These are phyloP conservation scores for Pseudocercospora pini-densiflorae DNA, from an alignment of 2,329 filamentous ascomycete genomes.

Conservation along the genomic window DNA sequence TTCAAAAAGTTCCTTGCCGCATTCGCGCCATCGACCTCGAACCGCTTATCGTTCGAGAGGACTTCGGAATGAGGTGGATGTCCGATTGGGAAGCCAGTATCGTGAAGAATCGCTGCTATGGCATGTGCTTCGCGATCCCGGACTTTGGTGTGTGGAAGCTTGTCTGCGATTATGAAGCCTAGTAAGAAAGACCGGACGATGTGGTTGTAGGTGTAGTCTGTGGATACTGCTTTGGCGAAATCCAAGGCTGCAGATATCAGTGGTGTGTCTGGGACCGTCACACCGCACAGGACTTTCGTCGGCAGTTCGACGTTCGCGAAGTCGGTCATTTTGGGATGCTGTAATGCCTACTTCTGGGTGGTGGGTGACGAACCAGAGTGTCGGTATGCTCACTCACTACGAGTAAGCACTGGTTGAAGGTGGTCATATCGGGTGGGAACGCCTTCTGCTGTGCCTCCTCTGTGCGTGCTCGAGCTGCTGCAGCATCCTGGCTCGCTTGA, in stretches of 20 bases:
- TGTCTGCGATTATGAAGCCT: slow-evolving; percentile 42
- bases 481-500: too few relatives aligned
- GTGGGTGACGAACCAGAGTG: slow-evolving; percentile 1
- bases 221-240: slow-evolving; percentile 38
- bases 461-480: not conserved
- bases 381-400: not conserved
- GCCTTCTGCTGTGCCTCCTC: not conserved
- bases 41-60: slow-evolving; percentile 51
- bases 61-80: slow-evolving; percentile 47
- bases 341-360: not conserved
- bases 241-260: slow-evolving; percentile 43
- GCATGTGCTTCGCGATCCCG: slow-evolving; percentile 30
- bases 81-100: slow-evolving; percentile 46
- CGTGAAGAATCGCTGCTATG: slow-evolving; percentile 39
- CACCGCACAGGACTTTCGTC: slow-evolving; percentile 33
- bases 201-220: slow-evolving; percentile 46
- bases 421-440: not conserved
- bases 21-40: slow-evolving; percentile 57
- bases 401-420: not conserved
- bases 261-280: slow-evolving; percentile 43
- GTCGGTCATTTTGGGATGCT: not conserved
- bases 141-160: slow-evolving; percentile 35
- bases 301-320: not conserved
- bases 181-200: slow-evolving; percentile 45
- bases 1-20: slow-evolving; percentile 48